Conservation (phyloP, 1,284 basidiomycete species). For the Thelephora terrestris region DNA sequence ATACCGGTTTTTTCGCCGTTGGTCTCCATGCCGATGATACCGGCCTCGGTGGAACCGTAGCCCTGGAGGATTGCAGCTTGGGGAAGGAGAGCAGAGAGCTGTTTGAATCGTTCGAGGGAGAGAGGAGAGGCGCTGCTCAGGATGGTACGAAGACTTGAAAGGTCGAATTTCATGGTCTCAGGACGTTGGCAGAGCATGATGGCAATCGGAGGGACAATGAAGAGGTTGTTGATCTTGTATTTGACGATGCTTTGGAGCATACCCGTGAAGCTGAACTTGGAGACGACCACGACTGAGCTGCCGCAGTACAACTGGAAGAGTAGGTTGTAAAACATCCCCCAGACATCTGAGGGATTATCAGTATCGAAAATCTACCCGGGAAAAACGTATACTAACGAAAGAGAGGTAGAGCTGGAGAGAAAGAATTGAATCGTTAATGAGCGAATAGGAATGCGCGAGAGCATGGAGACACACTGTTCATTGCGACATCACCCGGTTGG, state of each 20-base stretch:
- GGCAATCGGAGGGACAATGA: constrained; percentile 8
- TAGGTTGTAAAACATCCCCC: background rate
- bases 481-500: background rate
- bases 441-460: background rate
- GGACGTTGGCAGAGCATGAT: constrained; percentile 38
- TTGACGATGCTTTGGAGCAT: constrained; percentile 62
- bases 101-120: constrained; percentile 49
- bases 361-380: background rate
- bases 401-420: background rate
- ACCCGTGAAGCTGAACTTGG: constrained; percentile 58
- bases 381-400: background rate
- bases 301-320: background rate
- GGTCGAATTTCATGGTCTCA: constrained; percentile 53
- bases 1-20: too few relatives aligned
- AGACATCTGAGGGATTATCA: background rate
- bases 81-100: constrained; percentile 46
- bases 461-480: background rate
- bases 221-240: constrained; percentile 55
- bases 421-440: background rate
- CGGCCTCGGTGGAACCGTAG: too few relatives aligned
- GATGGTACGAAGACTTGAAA: constrained; percentile 33
- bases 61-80: constrained; percentile 54
- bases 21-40: too few relatives aligned
- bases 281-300: constrained; percentile 48
- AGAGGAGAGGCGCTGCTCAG: constrained; percentile 70